Evolutionary conservation across 257 asterid species (phyloP), one percentile per base, ranked within the genome.

Genomic region (Buddleja alternifolia): DNA sequence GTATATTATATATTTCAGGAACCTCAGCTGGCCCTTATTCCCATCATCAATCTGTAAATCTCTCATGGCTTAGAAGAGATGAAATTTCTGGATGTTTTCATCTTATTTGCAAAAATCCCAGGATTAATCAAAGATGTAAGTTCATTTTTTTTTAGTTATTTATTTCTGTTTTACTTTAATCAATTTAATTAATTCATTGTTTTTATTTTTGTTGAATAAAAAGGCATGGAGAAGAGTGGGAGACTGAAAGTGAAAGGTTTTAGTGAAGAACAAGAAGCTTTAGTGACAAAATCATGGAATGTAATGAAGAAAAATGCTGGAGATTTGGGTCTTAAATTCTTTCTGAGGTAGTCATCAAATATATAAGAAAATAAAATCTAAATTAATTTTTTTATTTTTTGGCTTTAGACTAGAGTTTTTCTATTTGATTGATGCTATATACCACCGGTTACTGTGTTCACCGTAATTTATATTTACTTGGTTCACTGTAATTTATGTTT

Each of bases 221-320:
- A 58, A 77, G 82, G 82, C 46, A n/a, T 78, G 62, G 71, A 16
- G 55, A 73, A 73, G 69, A 78, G 70, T 48, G 23, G 61, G 74
- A 23, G 63, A 15, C 58, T 55, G 29, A 21, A 50, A 69, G 79
- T 60, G 73, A 63, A 58, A 68, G 79, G 63, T 65, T 78, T 89
- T 63, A 84, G 70, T 10, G 96, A 89, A 78, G 96, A 86, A 61
- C 86, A 89, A 63, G 96, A 89, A 71, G 90, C 84, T 53, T 64
- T 89, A 78, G 93, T 89, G 10, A 73, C 80, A 20, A 83, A 81
- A 50, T 89, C 93, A 21, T 89, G 93, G 91, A 78, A 72, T 34
- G 80, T 76, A 14, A 86, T 86, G 93, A 89, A 89, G 79, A 80
- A 83, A 19, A 68, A 86, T 65, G 73, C 92, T 9, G 87, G 88